A percentile compares a stretch with the other conserved stretches of the same genome.
Evolutionary conservation across 352 stramenopile species (phyloP).

Genomic region (Pythium insidiosum): DNA sequence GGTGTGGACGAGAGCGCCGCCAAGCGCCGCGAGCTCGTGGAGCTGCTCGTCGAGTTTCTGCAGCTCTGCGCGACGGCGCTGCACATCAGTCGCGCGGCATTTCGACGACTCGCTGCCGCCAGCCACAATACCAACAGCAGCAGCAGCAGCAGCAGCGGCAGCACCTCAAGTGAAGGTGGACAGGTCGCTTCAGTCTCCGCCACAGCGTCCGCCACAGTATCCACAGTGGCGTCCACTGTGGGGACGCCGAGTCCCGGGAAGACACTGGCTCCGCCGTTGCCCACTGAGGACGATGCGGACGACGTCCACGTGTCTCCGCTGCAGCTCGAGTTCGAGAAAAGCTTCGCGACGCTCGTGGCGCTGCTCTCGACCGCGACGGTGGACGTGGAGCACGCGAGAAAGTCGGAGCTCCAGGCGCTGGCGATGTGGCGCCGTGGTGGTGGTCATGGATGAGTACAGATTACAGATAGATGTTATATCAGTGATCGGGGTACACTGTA

Average conservation of each 20-base stretch:
- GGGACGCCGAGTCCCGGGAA: background rate
- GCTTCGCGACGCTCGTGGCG: constrained; percentile 46
- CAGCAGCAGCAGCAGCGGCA: background rate
- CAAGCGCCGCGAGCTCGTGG: constrained; percentile 39
- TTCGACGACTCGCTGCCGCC: constrained; percentile 20
- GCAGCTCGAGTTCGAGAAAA: constrained; percentile 63
- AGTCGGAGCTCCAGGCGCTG: too few relatives aligned
- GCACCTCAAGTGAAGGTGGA: too few relatives aligned
- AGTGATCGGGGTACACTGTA: too few relatives aligned
- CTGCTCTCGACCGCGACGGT: too few relatives aligned
- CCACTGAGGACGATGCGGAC: constrained; percentile 2
- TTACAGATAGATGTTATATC: too few relatives aligned
- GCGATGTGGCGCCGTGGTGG: too few relatives aligned
- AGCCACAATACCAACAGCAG: background rate
- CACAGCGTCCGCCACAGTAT: background rate
- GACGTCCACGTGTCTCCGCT: constrained; percentile 29
- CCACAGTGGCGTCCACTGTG: background rate
- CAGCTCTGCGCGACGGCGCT: constrained; percentile 46
- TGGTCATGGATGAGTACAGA: too few relatives aligned
- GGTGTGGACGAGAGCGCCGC: constrained; percentile 12
- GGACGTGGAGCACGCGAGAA: too few relatives aligned
- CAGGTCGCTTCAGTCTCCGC: too few relatives aligned
- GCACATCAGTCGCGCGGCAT: constrained; percentile 51
- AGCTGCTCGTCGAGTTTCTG: constrained; percentile 50
- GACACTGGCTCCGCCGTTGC: background rate